Conservation (phyloP, 2,329 filamentous ascomycete species). For the Penicillium decumbens region DNA sequence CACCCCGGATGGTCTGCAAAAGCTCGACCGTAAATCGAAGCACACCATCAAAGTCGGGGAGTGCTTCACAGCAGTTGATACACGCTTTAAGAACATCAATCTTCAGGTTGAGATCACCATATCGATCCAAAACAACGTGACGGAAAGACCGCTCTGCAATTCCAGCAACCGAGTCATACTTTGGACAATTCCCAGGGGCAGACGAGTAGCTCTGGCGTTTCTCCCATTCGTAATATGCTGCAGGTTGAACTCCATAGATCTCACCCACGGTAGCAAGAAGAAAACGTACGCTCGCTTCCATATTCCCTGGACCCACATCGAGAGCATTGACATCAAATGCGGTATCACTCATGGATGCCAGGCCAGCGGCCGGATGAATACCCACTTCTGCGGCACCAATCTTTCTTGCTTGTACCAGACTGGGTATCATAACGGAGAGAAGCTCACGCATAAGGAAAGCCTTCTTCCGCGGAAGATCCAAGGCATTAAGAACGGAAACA, state of each 20-base stretch:
- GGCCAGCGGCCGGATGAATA: constrained; percentile 84
- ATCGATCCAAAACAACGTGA: constrained; percentile 48
- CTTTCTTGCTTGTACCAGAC: constrained; percentile 84
- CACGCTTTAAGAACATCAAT: constrained; percentile 83
- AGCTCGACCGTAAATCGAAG: constrained; percentile 80
- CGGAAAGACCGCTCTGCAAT: constrained; percentile 46
- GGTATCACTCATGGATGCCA: constrained; percentile 64
- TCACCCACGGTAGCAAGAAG: constrained; percentile 38
- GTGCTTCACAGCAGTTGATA: constrained; percentile 86
- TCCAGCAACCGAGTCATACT: constrained; percentile 35
- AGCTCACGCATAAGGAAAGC: constrained; percentile 84
- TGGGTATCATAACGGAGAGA: constrained; percentile 74
- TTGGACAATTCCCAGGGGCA: constrained; percentile 17
- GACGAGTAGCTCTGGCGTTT: constrained; percentile 25
- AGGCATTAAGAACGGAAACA: constrained; percentile 71
- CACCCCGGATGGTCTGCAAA: constrained; percentile 69
- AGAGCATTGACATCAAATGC: constrained; percentile 43
- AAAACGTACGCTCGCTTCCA: constrained; percentile 40
- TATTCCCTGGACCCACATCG: constrained; percentile 40
- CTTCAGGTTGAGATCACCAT: constrained; percentile 76
- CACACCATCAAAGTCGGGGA: constrained; percentile 89
- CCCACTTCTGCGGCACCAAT: constrained; percentile 93
- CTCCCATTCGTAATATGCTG: constrained; percentile 33
- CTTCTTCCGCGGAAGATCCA: constrained; percentile 84
- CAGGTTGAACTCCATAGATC: constrained; percentile 40